Evolutionary conservation across 139 green algal species (phyloP).

Genomic region (Desmodesmus armatus): DNA sequence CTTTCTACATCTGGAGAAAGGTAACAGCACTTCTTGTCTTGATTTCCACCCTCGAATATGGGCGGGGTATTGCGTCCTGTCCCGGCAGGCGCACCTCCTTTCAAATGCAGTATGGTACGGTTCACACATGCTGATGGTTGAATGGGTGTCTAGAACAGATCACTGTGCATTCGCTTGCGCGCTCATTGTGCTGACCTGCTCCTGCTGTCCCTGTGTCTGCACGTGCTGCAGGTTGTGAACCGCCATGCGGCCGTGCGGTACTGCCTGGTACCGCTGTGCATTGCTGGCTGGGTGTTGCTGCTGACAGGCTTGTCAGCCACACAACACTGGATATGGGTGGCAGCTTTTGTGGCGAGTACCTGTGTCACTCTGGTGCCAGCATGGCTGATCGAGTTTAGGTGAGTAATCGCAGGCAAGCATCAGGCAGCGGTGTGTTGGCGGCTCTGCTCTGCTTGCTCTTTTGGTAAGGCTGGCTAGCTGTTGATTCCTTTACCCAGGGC

Average conservation of each 20-base stretch:
- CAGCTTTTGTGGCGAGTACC: slow-evolving; percentile 51
- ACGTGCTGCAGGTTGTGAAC: too few species aligned
- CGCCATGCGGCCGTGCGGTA: slow-evolving; percentile 42
- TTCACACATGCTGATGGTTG: too few species aligned
- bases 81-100: too few species aligned
- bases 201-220: too few species aligned
- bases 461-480: neutral
- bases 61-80: too few species aligned
- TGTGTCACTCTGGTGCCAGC: slow-evolving; percentile 78
- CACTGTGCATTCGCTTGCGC: too few species aligned
- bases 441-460: neutral
- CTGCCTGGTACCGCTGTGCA: slow-evolving; percentile 66
- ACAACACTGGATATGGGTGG: slow-evolving; percentile 53
- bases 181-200: too few species aligned
- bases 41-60: neutral
- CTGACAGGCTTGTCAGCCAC: slow-evolving; percentile 27
- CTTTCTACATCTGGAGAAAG: slow-evolving; percentile 92
- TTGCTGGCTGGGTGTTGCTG: slow-evolving; percentile 52
- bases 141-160: too few species aligned
- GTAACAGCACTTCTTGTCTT: slow-evolving; percentile 60
- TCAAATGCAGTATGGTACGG: too few species aligned
- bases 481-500: too few species aligned
- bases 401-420: too few species aligned
- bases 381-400: slow-evolving; percentile 89
- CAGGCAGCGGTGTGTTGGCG: neutral